Evolutionary conservation across 768 basidiomycete species (phyloP).

Genomic region (Lactarius sp.): DNA sequence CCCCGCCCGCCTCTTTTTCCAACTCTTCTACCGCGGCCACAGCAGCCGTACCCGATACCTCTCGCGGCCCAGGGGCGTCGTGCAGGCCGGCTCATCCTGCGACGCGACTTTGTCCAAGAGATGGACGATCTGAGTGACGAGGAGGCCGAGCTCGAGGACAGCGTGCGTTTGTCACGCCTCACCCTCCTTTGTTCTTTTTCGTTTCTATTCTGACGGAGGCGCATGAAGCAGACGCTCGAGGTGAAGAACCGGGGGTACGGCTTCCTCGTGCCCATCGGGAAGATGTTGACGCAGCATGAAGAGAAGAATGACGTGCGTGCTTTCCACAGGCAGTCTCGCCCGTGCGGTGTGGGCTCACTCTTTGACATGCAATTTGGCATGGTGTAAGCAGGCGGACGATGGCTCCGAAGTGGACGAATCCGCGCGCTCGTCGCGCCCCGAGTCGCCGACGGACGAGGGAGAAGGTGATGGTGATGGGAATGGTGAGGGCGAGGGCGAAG

Average conservation of each 20-base stretch:
- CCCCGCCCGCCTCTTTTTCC: conserved; percentile 62
- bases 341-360: neutral
- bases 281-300: conserved; percentile 66
- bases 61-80: conserved; percentile 45
- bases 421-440: conserved; percentile 36
- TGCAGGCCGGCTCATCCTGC: conserved; percentile 54
- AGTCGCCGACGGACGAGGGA: conserved; percentile 36
- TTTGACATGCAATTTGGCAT: neutral
- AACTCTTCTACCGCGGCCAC: conserved; percentile 57
- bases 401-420: conserved; percentile 41
- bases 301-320: conserved; percentile 74
- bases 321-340: neutral
- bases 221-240: conserved; percentile 43
- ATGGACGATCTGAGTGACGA: conserved; percentile 84
- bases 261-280: conserved; percentile 70
- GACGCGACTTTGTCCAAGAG: conserved; percentile 66
- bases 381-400: conserved; percentile 31
- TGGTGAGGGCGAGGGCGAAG: conserved; percentile 48
- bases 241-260: conserved; percentile 63
- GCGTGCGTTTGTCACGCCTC: conserved; percentile 40
- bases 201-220: neutral
- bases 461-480: conserved; percentile 34
- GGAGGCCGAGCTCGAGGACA: conserved; percentile 74
- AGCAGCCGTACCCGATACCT: conserved; percentile 61
- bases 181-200: neutral